Conservation (phyloP, 345 rosid genomes). For the Salix dunnii region DNA sequence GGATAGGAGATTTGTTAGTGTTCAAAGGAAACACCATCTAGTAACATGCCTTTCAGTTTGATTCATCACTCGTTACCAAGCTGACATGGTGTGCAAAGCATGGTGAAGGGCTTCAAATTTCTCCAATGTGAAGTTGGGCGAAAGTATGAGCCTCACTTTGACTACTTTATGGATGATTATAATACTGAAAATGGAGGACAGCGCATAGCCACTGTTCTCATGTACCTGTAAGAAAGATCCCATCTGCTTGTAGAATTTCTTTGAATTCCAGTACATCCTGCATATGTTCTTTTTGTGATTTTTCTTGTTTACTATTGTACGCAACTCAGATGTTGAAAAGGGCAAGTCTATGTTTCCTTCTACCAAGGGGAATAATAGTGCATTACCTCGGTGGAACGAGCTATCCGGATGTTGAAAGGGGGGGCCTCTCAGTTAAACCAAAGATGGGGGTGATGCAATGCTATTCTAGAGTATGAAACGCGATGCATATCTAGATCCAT, state of each 20-base stretch:
- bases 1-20: neutral
- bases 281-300: constrained; percentile 8
- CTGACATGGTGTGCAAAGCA: constrained; percentile 50
- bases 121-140: constrained; percentile 96
- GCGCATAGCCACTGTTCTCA: constrained; percentile 88
- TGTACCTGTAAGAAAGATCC: constrained; percentile 76
- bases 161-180: constrained; percentile 81
- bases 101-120: constrained; percentile 93
- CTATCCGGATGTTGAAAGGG: constrained; percentile 79
- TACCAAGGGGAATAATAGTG: constrained; percentile 77
- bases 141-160: constrained; percentile 89
- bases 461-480: constrained; percentile 99
- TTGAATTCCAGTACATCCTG: neutral
- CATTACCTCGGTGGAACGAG: constrained; percentile 88
- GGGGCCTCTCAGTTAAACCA: constrained; percentile 82
- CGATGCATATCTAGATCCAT: constrained; percentile 70
- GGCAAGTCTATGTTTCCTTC: constrained; percentile 94
- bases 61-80: constrained; percentile 1
- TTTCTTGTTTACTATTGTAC: constrained; percentile 17
- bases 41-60: neutral
- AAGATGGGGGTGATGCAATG: constrained; percentile 94
- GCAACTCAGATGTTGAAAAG: constrained; percentile 94
- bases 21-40: neutral
- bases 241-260: neutral
- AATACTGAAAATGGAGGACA: constrained; percentile 93